phyloP scores from a whole-genome alignment of 352 stramenopile species.

The Phytophthora palmivora region DNA sequence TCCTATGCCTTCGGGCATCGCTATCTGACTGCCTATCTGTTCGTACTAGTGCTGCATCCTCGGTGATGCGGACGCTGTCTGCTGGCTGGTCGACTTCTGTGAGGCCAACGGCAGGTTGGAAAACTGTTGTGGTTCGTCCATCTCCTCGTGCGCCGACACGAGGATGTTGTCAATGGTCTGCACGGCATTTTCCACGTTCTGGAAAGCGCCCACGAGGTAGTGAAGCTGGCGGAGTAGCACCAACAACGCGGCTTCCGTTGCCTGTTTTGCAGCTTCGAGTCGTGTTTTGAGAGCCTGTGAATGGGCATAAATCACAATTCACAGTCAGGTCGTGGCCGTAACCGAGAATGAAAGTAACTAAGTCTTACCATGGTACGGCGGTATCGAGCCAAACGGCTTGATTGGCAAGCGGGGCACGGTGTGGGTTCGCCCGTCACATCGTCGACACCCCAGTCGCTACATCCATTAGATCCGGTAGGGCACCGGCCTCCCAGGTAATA shows the following conservation, averaged over 20 bases:
- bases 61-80: constrained; percentile 16
- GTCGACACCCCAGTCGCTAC: constrained; percentile 25
- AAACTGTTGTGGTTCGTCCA: constrained; percentile 34
- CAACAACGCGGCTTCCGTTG: constrained; percentile 50
- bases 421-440: constrained; percentile 37
- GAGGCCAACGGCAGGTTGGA: constrained; percentile 20
- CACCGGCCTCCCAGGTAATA: constrained; percentile 68
- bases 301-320: constrained; percentile 9
- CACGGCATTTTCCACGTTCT: constrained; percentile 71
- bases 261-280: constrained; percentile 46
- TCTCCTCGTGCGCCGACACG: constrained; percentile 48
- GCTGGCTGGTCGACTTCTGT: constrained; percentile 30
- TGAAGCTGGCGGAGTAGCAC: constrained; percentile 74
- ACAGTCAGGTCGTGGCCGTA: constrained; percentile 7
- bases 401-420: constrained; percentile 45
- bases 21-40: constrained; percentile 26
- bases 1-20: constrained; percentile 34
- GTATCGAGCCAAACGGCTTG: constrained; percentile 66
- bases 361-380: constrained; percentile 60
- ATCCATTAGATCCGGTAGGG: constrained; percentile 42
- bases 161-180: constrained; percentile 67
- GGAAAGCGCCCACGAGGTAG: constrained; percentile 76
- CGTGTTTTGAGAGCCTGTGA: constrained; percentile 54
- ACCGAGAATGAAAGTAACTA: constrained; percentile 1
- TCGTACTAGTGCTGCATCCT: constrained; percentile 13